phyloP scores from a whole-genome alignment of 371 early-diverging fungal species.

The Haplosporangium sp. region DNA sequence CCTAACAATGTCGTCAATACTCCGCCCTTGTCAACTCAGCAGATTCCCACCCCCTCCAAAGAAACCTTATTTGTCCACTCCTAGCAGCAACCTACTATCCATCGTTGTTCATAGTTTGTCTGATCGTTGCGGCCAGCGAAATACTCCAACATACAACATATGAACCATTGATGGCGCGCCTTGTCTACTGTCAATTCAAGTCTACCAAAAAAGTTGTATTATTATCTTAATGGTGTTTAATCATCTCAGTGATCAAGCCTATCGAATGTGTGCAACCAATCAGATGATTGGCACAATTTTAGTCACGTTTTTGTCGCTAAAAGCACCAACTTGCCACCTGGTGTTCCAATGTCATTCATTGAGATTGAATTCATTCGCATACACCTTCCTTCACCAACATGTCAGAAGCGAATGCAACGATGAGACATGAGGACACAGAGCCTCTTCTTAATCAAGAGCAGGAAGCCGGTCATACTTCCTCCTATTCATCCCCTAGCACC shows the following conservation, averaged over 20 bases:
- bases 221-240: too few relatives aligned
- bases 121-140: too few relatives aligned
- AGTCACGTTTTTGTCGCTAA: background rate
- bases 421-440: constrained; percentile 5
- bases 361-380: background rate
- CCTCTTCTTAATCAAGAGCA: constrained; percentile 10
- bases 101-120: too few relatives aligned
- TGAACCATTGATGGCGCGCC: too few relatives aligned
- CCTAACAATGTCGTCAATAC: background rate
- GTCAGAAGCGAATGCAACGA: background rate
- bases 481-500: background rate
- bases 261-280: background rate
- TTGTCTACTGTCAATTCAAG: too few relatives aligned
- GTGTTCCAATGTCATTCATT: background rate
- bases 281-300: too few relatives aligned
- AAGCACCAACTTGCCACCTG: background rate
- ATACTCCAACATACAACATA: too few relatives aligned
- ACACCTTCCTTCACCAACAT: background rate
- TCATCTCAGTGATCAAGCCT: background rate
- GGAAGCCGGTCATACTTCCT: background rate
- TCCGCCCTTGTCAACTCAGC: background rate
- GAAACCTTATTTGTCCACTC: too few relatives aligned
- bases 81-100: too few relatives aligned
- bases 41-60: too few relatives aligned
- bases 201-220: too few relatives aligned